Base-by-base conservation (phyloP, 2,329 filamentous ascomycete species). In the Fusarium sp. region DNA sequence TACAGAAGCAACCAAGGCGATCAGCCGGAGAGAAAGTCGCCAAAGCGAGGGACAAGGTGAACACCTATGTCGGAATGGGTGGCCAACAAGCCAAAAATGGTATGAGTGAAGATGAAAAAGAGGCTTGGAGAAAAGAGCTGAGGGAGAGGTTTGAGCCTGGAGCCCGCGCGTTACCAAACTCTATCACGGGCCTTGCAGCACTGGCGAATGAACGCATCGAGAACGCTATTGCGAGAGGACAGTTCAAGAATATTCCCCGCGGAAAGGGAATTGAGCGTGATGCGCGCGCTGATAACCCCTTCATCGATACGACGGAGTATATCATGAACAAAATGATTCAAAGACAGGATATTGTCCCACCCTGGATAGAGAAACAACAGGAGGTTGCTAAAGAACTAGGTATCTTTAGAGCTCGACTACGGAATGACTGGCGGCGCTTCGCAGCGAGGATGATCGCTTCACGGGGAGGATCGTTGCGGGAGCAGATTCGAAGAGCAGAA, bases 291-390 rank as follows among this genome's bases (percentile, higher is more conserved):
- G 92, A 92, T 75, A 97, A 92, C 74, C 94, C 96, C 0, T 98
- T 97, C 78, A 90, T 98, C 63, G 94, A 98, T 78, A 98, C 95
- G 1, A 98, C 96, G 0, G 95, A 98, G 82, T 98, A 98, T 80
- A 93, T 98, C 76, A 92, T 98, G 92, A 98, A 99, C 83, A 96
- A 97, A 83, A 98, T 98, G 85, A 98, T 99, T 71, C 93, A 98
- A 83, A 92, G 93, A 65, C 96, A 99, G 81, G 95, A 97, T 25
- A 93, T 98, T 66, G 94, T 97, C 2, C 96, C 96, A 2, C 95
- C 95, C 0, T 99, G 96, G 96, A 98, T 99, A 66, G 96, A 99
- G 82, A 98, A 98, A 83, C 96, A 99, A 80, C 95, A 98, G 79
- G 94, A 98, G 77, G 84, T 98, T 10, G 87, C 90, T 16, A 90